Evolutionary conservation across 2,329 filamentous ascomycete genomes (phyloP), one percentile per base, ranked within the genome.

Genomic region (Mycosphaerella sp.): DNA sequence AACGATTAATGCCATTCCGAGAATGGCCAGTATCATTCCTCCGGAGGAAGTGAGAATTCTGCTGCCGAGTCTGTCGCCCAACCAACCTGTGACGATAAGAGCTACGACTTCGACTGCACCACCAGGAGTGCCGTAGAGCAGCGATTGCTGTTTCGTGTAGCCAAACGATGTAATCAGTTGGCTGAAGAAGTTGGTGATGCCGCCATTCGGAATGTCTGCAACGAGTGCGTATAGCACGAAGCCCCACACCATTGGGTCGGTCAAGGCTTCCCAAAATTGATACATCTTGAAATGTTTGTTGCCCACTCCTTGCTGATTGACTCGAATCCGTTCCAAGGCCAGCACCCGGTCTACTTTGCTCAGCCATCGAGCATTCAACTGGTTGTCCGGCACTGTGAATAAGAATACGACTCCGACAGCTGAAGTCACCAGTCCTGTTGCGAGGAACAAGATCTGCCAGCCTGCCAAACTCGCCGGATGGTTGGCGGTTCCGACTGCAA

Each of bases 261-360:
- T 54, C 6, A 84, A 62, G 0, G 80, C 79, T 60, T 84, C 80
- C 12, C 78, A 74, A 1, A 86, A 73, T 58, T 93, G 88, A 57
- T 86, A 64, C 59, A 57, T 57, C 36, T 68, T 68, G 60, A 65
- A 67, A 51, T 67, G 65, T 45, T 64, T 59, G 57, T 82, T 86
- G 1, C 84, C 85, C 12, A 87, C 83, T 0, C 87, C 87, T 56
- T 87, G 87, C 66, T 89, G 82, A 62, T 92, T 92, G 21, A 82
- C 76, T 0, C 86, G 77, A 5, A 92, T 80, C 0, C 87, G 78
- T 59, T 89, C 87, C 26, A 90, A 74, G 0, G 84, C 85, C 41
- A 89, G 76, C 0, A 82, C 67, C 10, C 82, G 81, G 60, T 92
- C 87, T 44, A 81, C 76, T 49, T 84, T 78, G 6, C 74, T 85